A percentile compares a stretch with the other conserved stretches of the same genome.
Conservation (phyloP, 106 monocot species). For the Acanthochlamys bracteata region DNA sequence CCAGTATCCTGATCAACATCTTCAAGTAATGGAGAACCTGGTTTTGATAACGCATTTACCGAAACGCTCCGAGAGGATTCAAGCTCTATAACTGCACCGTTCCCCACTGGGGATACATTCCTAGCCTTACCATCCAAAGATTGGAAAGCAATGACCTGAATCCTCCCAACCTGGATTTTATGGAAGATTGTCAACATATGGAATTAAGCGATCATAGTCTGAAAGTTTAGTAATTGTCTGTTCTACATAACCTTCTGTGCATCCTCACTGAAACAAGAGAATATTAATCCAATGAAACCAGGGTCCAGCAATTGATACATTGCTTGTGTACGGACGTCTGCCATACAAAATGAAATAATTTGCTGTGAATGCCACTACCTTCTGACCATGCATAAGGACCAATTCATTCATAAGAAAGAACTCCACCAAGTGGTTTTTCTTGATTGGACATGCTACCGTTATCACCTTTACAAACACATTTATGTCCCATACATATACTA, state of each 20-base stretch:
- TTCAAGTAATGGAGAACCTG: constrained; percentile 34
- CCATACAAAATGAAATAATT: not conserved
- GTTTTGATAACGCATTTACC: constrained; percentile 31
- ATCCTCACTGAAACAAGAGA: constrained; percentile 91
- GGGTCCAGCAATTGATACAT: constrained; percentile 91
- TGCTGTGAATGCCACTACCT: not conserved
- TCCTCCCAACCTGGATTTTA: constrained; percentile 58
- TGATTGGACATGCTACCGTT: too few species aligned
- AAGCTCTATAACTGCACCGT: constrained; percentile 37
- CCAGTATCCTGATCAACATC: constrained; percentile 58
- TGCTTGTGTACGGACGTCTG: constrained; percentile 95
- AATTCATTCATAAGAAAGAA: too few species aligned
- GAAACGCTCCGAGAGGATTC: constrained; percentile 69
- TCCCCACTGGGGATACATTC: constrained; percentile 15
- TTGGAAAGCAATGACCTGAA: constrained; percentile 96
- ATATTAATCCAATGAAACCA: constrained; percentile 90
- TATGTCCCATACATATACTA: too few species aligned
- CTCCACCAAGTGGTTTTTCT: too few species aligned
- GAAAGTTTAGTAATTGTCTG: not conserved
- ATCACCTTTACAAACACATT: too few species aligned
- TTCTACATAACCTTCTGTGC: constrained; percentile 48
- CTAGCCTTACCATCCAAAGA: constrained; percentile 59
- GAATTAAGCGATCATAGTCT: not conserved
- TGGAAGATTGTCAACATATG: not conserved
- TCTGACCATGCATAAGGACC: too few species aligned